Evolutionary conservation across 345 rosid species (phyloP), one percentile per base, ranked within the genome.

Genomic region (Pistacia atlantica): DNA sequence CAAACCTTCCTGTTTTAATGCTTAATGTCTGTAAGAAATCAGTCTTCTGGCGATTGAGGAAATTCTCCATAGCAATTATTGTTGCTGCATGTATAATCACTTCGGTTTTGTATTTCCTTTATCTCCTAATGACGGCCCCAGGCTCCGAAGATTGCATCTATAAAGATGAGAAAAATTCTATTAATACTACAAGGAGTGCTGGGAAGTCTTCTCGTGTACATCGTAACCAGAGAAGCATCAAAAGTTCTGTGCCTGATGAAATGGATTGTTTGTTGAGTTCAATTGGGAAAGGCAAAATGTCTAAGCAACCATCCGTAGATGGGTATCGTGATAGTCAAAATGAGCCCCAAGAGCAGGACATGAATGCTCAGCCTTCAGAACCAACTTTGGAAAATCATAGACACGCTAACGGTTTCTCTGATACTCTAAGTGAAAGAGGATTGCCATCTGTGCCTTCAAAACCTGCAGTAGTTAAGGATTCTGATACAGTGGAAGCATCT

Each of bases 11-110:
- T 35, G 74, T 86, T 64, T 63, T 81, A 74, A 83, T 87, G 84
- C 83, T 89, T 58, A 85, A 84, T 74, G 78, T 86, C 33, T 92
- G 96, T 84, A 90, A 80, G 76, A 93, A 83, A 72, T 81, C 92
- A 7, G 74, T 87, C 63, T 85, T 85, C 82, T 92, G 89, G 75
- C 82, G 84, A 6, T 77, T 85, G 69, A 92, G 84, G 91, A 93
- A 90, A 82, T 69, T 87, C 45, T 81, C 78, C 11, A 20, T 76
- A 2, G 84, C 85, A 12, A 65, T 86, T 62, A 73, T 91, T 65
- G 65, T 93, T 18, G 81, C 83, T 68, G 90, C 77, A 78, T 84
- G 77, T 18, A 35, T 89, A 11, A 75, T 90, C 71, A 65, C 84
- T 70, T 75, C 93, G 77, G 65, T 89, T 7, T 79, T 90, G 22